These are phyloP conservation scores for Fusarium chuoi DNA, from an alignment of 2,329 filamentous ascomycete species.

Conservation along the genomic window DNA sequence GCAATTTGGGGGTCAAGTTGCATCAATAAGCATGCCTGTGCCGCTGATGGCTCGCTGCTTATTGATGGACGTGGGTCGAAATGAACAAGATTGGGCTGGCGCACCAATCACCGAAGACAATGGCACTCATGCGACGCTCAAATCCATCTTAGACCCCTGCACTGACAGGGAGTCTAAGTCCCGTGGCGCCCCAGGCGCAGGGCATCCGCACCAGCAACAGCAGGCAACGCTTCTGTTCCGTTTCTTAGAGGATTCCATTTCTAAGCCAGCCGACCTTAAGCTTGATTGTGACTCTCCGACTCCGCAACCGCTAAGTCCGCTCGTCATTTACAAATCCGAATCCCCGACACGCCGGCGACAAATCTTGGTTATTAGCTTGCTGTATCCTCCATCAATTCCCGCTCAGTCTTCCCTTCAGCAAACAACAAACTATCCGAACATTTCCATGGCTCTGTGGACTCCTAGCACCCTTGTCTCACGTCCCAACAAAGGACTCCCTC, in stretches of 20 bases:
- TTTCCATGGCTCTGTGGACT: constrained; percentile 44
- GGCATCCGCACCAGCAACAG: constrained; percentile 17
- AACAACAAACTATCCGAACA: background rate
- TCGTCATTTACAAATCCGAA: constrained; percentile 36
- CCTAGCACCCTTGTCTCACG: constrained; percentile 31
- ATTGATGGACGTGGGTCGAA: constrained; percentile 35
- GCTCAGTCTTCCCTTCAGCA: constrained; percentile 16
- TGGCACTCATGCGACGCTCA: constrained; percentile 36
- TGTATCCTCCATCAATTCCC: constrained; percentile 10
- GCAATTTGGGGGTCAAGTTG: constrained; percentile 35
- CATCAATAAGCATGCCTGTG: constrained; percentile 36
- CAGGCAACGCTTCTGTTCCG: constrained; percentile 25
- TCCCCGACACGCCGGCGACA: constrained; percentile 26
- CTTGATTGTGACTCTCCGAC: constrained; percentile 21
- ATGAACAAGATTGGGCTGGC: constrained; percentile 34
- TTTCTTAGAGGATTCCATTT: constrained; percentile 35
- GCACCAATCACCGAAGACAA: constrained; percentile 38
- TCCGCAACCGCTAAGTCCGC: constrained; percentile 34
- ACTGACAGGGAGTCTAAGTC: constrained; percentile 27
- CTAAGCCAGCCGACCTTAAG: constrained; percentile 26
- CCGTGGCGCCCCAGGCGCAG: constrained; percentile 26
- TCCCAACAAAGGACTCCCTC: constrained; percentile 47
- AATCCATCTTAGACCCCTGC: constrained; percentile 29
- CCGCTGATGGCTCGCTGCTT: constrained; percentile 32
- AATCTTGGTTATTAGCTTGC: constrained; percentile 17